Evolutionary conservation across 2,329 filamentous ascomycete genomes (phyloP).

Genomic region (Aspergillus phoenicis): DNA sequence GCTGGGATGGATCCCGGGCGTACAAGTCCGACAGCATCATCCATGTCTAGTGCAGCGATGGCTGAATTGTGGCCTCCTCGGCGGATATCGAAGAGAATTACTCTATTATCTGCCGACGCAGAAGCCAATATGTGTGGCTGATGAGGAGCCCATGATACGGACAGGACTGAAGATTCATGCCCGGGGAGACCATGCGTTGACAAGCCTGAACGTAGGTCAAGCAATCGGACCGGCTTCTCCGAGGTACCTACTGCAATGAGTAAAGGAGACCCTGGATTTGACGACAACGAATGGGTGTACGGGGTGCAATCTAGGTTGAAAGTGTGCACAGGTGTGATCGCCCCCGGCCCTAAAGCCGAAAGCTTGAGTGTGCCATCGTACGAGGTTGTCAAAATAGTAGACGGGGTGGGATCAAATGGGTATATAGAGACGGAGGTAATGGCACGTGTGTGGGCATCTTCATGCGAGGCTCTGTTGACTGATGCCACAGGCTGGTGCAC

Average conservation of each 20-base stretch:
- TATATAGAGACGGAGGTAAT: slow-evolving; percentile 53
- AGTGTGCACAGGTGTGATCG: slow-evolving; percentile 48
- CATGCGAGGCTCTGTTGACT: slow-evolving; percentile 39
- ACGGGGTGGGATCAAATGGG: slow-evolving; percentile 51
- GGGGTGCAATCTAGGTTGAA: slow-evolving; percentile 51
- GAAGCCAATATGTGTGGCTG: slow-evolving; percentile 79
- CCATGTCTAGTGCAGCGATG: slow-evolving; percentile 77
- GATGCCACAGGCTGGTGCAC: slow-evolving; percentile 55
- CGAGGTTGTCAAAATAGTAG: slow-evolving; percentile 50
- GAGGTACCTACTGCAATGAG: slow-evolving; percentile 88
- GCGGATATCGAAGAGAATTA: slow-evolving; percentile 85
- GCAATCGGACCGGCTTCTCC: slow-evolving; percentile 77
- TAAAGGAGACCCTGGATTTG: slow-evolving; percentile 65
- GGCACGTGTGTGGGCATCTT: slow-evolving; percentile 47
- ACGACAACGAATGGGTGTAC: slow-evolving; percentile 71
- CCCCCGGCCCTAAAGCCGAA: slow-evolving; percentile 41
- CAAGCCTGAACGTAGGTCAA: slow-evolving; percentile 82
- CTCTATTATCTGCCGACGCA: slow-evolving; percentile 79
- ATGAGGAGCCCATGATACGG: slow-evolving; percentile 78
- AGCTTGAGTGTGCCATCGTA: slow-evolving; percentile 51
- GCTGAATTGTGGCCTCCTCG: slow-evolving; percentile 68
- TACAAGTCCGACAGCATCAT: slow-evolving; percentile 73
- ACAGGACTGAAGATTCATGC: slow-evolving; percentile 67
- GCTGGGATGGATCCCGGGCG: slow-evolving; percentile 33
- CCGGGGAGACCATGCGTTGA: slow-evolving; percentile 71